phyloP scores from a whole-genome alignment of 1,284 basidiomycete species.

The Boletellus deceptivus region DNA sequence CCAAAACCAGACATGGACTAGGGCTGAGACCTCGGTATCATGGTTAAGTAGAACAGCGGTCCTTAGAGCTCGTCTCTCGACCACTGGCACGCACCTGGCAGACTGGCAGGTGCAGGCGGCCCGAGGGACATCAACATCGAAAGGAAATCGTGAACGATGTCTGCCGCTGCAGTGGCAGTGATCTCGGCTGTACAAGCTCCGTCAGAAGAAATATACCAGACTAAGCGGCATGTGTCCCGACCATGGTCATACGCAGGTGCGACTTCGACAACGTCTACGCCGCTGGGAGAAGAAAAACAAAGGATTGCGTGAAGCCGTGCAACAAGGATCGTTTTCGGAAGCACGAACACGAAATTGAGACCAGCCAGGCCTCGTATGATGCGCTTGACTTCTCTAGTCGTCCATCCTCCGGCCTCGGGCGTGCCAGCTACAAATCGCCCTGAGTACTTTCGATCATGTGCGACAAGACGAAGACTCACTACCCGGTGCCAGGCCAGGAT shows the following conservation, averaged over 20 bases:
- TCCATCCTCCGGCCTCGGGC: slow-evolving; percentile 81
- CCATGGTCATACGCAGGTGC: slow-evolving; percentile 76
- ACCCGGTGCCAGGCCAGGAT: slow-evolving; percentile 76
- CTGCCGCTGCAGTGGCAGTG: slow-evolving; percentile 59
- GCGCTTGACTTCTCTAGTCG: slow-evolving; percentile 75
- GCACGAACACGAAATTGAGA: slow-evolving; percentile 72
- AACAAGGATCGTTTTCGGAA: not conserved
- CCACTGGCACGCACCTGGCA: slow-evolving; percentile 7
- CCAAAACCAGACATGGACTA: too few relatives aligned
- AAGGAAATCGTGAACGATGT: slow-evolving; percentile 61
- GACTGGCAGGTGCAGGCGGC: slow-evolving; percentile 23
- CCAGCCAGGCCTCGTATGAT: slow-evolving; percentile 76
- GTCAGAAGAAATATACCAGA: slow-evolving; percentile 31
- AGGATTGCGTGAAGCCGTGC: not conserved
- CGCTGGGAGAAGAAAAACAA: slow-evolving; percentile 7
- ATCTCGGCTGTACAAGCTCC: slow-evolving; percentile 47
- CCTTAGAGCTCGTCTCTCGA: slow-evolving; percentile 24
- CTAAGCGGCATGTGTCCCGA: slow-evolving; percentile 17
- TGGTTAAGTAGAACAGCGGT: not conserved
- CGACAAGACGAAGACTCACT: slow-evolving; percentile 45
- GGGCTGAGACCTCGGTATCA: not conserved
- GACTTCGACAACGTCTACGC: slow-evolving; percentile 67
- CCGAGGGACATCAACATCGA: slow-evolving; percentile 45
- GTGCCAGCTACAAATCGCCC: slow-evolving; percentile 62
- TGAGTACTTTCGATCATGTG: slow-evolving; percentile 8